A percentile compares a stretch with the other conserved stretches of the same genome.
Conservation (phyloP, 2,329 filamentous ascomycete genomes). For the Colletotrichum abscissum region DNA sequence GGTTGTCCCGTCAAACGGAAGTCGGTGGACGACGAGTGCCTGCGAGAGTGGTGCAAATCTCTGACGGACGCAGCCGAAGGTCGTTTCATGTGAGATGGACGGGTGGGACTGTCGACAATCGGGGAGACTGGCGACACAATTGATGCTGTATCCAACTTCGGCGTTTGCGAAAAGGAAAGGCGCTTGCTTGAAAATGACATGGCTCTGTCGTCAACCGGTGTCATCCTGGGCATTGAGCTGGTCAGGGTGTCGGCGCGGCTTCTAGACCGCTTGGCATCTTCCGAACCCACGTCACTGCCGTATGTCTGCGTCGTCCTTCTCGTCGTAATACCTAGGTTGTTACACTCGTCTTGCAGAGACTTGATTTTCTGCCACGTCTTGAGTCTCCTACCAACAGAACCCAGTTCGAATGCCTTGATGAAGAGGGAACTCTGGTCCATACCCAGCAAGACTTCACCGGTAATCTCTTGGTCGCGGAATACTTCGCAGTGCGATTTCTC, state of each 20-base stretch:
- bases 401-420: conserved; percentile 94
- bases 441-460: conserved; percentile 89
- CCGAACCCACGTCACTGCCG: conserved; percentile 69
- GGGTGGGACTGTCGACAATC: conserved; percentile 58
- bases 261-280: conserved; percentile 61
- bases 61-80: conserved; percentile 87
- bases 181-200: conserved; percentile 60
- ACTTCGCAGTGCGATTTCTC: conserved; percentile 93
- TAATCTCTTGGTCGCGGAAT: conserved; percentile 95
- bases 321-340: conserved; percentile 56
- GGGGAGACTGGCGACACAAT: conserved; percentile 54
- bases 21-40: conserved; percentile 85
- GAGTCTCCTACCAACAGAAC: conserved; percentile 86
- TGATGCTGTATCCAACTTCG: conserved; percentile 58
- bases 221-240: conserved; percentile 54
- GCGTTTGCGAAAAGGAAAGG: conserved; percentile 62
- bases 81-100: conserved; percentile 63
- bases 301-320: conserved; percentile 67
- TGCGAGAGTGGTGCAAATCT: conserved; percentile 84
- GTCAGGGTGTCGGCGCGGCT: conserved; percentile 71
- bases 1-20: conserved; percentile 61
- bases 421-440: conserved; percentile 97
- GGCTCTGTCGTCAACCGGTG: conserved; percentile 55
- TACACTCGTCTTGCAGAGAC: conserved; percentile 87
- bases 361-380: conserved; percentile 99